Percentiles rank a stretch among this genome's conserved stretches.
phyloP scores from a whole-genome alignment of 352 stramenopile genomes.

The Globisporangium apiculatum region DNA sequence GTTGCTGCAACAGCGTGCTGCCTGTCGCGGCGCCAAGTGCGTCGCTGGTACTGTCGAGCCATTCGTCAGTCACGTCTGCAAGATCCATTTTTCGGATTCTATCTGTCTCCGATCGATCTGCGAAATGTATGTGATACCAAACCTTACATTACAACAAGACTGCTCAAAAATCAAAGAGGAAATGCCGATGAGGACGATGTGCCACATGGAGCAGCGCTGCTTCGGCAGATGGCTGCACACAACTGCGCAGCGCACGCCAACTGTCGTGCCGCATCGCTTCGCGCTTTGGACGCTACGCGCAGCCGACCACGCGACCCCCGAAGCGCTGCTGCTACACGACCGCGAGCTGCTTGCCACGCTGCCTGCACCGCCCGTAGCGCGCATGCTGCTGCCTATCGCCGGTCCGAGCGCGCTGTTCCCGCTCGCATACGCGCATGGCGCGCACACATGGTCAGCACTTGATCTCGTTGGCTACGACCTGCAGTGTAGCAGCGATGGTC shows the following conservation, averaged over 20 bases:
- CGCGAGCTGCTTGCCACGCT: constrained; percentile 14
- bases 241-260: background rate
- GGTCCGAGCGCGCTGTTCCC: background rate
- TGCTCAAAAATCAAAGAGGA: too few species aligned
- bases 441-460: background rate
- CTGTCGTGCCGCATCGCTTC: constrained; percentile 20
- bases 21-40: too few species aligned
- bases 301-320: constrained; percentile 4
- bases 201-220: background rate
- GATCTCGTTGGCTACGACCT: background rate
- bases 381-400: constrained; percentile 20
- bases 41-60: too few species aligned
- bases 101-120: too few species aligned
- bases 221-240: background rate
- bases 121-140: too few species aligned
- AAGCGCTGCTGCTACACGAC: constrained; percentile 19
- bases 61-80: too few species aligned
- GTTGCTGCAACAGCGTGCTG: too few species aligned
- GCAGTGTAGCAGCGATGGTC: background rate
- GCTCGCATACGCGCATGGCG: constrained; percentile 2
- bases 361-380: constrained; percentile 14
- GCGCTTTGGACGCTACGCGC: constrained; percentile 28
- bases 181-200: background rate
- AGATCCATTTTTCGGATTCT: too few species aligned
- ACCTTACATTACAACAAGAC: background rate